Evolutionary conservation across 108 stramenopile species (phyloP).

Genomic region (Cyclotella baltica): DNA sequence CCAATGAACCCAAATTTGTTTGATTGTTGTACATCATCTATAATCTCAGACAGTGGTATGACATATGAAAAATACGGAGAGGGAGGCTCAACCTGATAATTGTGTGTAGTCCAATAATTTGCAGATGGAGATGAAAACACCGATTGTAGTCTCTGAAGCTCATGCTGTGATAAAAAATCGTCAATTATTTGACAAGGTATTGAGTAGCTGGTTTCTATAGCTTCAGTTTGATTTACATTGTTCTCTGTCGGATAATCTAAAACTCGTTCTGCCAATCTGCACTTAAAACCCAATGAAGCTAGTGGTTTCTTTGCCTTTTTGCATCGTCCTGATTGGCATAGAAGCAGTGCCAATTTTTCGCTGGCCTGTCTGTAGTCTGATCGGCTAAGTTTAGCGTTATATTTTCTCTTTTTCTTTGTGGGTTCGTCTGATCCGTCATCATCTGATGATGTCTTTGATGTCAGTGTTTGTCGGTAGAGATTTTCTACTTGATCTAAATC

Average conservation of each 20-base stretch:
- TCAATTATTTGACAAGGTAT: conserved; percentile 68
- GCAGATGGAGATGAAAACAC: conserved; percentile 64
- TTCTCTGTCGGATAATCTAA: conserved; percentile 63
- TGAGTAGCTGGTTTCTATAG: conserved; percentile 12
- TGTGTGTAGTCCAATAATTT: conserved; percentile 75
- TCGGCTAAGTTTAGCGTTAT: conserved; percentile 45
- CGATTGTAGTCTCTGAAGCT: conserved; percentile 56
- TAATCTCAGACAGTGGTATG: conserved; percentile 55
- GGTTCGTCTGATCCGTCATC: neutral
- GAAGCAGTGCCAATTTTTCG: conserved; percentile 69
- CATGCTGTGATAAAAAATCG: conserved; percentile 59
- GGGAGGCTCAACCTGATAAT: conserved; percentile 79
- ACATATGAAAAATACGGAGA: conserved; percentile 83
- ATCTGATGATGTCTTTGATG: conserved; percentile 35
- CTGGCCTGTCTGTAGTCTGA: conserved; percentile 56
- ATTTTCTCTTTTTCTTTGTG: conserved; percentile 33
- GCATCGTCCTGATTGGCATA: conserved; percentile 74
- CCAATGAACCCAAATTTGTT: conserved; percentile 55
- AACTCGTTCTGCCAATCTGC: conserved; percentile 70
- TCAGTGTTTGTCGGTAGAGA: conserved; percentile 56
- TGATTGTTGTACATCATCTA: neutral
- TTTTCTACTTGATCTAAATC: conserved; percentile 67
- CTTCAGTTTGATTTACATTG: conserved; percentile 3
- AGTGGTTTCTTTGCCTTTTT: conserved; percentile 65
- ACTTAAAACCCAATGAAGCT: conserved; percentile 64